A percentile compares a stretch with the other conserved stretches of the same genome.
These are phyloP conservation scores for Ananas comosus DNA, from an alignment of 176 grass and related monocot species.

Conservation along the genomic window DNA sequence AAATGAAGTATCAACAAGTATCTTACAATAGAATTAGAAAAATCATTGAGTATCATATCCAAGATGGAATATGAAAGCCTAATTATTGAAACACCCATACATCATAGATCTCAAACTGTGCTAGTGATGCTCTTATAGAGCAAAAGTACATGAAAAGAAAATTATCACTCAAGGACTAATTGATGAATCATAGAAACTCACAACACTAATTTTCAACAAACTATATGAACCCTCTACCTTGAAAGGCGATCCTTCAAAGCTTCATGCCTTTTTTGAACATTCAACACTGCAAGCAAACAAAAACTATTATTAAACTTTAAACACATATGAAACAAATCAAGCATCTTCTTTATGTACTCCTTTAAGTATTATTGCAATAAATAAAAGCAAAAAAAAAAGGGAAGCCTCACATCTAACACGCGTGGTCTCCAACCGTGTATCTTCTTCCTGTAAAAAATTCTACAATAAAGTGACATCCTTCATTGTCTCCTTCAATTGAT, in stretches of 20 bases:
- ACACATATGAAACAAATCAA: neutral
- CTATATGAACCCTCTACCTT: constrained; percentile 17
- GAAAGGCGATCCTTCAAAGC: constrained; percentile 63
- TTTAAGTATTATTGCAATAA: constrained; percentile 1
- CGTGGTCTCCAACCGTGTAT: constrained; percentile 49
- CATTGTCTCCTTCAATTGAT: neutral
- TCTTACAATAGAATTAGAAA: too few species aligned
- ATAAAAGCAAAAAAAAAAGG: neutral
- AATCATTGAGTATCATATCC: too few species aligned
- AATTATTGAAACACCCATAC: too few species aligned
- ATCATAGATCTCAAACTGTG: neutral
- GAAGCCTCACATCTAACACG: constrained; percentile 36
- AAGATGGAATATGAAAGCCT: too few species aligned
- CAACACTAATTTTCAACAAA: neutral
- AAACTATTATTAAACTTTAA: neutral
- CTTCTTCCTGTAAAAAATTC: constrained; percentile 54
- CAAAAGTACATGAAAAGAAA: neutral
- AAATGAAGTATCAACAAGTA: too few species aligned
- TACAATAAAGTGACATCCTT: constrained; percentile 11
- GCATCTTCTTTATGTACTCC: constrained; percentile 3
- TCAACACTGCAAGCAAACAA: constrained; percentile 40
- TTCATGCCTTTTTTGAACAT: constrained; percentile 59
- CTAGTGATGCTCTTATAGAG: neutral
- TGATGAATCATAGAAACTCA: neutral
- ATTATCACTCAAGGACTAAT: neutral